Evolutionary conservation across 257 asterid species (phyloP), one percentile per base, ranked within the genome.

Genomic region (Verbascum thapsus): DNA sequence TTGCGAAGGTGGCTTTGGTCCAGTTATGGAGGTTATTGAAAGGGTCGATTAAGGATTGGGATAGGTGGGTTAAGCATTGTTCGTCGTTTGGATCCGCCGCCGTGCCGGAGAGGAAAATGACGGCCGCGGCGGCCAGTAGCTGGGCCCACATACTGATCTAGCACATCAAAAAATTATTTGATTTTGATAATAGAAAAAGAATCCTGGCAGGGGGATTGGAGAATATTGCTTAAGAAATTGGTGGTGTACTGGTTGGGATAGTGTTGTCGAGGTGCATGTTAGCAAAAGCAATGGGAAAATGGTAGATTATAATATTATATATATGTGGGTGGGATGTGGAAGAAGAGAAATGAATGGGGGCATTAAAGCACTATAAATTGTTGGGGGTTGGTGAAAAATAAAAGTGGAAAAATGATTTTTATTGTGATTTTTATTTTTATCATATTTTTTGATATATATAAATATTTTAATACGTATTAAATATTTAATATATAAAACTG

Each of bases 1-100:
- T 80, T n/a, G 89, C 69, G 72, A 88, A 88, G 20, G 74, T 69
- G 13, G 63, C 11, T 37, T 67, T 81, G 0, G 92, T 91, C 98
- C 98, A 91, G 83, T 91, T 88, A 50, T 83, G 85, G 4, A 91
- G 71, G 51, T 74, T 86, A 5, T 74, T 76, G 15, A 72, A 17
- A 3, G 97, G 96, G 80, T 92, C 95, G 51, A 73, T 58, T 11
- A 89, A 47, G 0, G 98, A 86, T 23, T 83, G 72, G 73, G 80
- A 70, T n/a, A 92, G 80, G 11, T 75, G 88, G 51, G 83, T 72
- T 38, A 92, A 69, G 72, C 98, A 92, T 32, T 11, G 72, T 69
- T 83, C 95, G 80, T 92, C 98, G 81, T 79, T 76, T 30, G 97
- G 97, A 74, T 92, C 97, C 61, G 98, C 71, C 57, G 84, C 68